Percentiles rank a stretch among this genome's conserved stretches.
Conservation (phyloP, 176 grass and related monocot species). For the Aegilops bicornis region DNA sequence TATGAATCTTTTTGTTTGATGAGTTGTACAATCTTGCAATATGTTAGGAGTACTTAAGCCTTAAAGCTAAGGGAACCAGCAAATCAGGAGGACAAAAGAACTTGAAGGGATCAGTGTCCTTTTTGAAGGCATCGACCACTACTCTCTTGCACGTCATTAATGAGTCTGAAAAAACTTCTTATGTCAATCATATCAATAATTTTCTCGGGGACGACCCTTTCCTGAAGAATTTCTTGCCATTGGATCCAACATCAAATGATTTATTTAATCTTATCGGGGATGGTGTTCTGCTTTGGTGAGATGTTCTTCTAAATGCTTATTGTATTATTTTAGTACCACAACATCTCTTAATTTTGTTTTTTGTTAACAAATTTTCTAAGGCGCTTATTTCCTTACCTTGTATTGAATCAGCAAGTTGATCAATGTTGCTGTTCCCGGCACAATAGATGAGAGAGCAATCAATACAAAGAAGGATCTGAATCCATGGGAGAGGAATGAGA, state of each 20-base stretch:
- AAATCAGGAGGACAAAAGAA: slow-evolving; percentile 69
- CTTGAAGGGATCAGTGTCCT: slow-evolving; percentile 78
- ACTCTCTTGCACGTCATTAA: slow-evolving; percentile 92
- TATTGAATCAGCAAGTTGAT: slow-evolving; percentile 82
- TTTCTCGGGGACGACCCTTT: slow-evolving; percentile 83
- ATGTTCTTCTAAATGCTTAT: neutral
- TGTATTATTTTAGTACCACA: neutral
- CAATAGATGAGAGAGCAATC: slow-evolving; percentile 96
- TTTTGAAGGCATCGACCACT: slow-evolving; percentile 95
- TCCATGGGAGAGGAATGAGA: slow-evolving; percentile 98
- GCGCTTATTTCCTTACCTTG: neutral
- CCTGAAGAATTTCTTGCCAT: slow-evolving; percentile 84
- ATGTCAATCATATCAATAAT: slow-evolving; percentile 95
- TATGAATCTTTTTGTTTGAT: neutral
- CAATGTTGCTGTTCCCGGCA: slow-evolving; percentile 89
- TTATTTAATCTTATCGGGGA: slow-evolving; percentile 79
- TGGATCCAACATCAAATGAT: slow-evolving; percentile 67
- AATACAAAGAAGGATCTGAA: slow-evolving; percentile 86
- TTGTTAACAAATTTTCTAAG: neutral
- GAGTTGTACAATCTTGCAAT: neutral
- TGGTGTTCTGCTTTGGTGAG: slow-evolving; percentile 95
- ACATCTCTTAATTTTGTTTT: neutral
- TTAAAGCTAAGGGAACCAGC: slow-evolving; percentile 55
- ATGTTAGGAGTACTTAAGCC: slow-evolving; percentile 76
- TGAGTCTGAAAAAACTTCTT: slow-evolving; percentile 82